These are phyloP conservation scores for Apiotrichum veenhuisii DNA, from an alignment of 1,284 basidiomycete species.

Conservation along the genomic window DNA sequence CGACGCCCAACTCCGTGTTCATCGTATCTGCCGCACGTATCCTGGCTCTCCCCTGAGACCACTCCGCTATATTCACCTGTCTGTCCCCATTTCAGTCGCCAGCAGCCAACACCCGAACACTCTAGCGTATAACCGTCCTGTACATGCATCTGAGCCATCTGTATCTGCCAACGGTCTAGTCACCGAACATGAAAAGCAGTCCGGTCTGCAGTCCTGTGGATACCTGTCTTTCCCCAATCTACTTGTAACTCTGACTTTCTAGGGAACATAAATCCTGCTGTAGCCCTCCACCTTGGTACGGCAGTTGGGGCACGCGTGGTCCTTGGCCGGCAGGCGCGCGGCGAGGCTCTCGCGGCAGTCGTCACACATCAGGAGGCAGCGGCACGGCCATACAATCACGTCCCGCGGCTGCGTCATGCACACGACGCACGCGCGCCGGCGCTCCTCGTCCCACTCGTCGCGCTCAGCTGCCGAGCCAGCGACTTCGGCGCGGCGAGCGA, in stretches of 20 bases:
- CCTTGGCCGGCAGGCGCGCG: conserved; percentile 33
- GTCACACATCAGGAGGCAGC: conserved; percentile 44
- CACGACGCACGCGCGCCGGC: conserved; percentile 40
- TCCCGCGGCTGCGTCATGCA: conserved; percentile 45
- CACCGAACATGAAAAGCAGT: too few species aligned
- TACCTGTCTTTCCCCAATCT: too few species aligned
- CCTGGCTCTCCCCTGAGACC: too few species aligned
- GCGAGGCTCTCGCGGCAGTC: conserved; percentile 48
- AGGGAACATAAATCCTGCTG: conserved; percentile 43
- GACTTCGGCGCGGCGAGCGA: conserved; percentile 19
- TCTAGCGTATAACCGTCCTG: too few species aligned
- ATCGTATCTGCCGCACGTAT: too few species aligned
- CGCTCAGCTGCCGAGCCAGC: background rate
- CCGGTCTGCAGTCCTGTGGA: too few species aligned
- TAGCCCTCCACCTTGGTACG: conserved; percentile 40
- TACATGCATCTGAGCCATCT: too few species aligned
- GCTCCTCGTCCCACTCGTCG: conserved; percentile 44
- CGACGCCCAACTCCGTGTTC: too few species aligned
- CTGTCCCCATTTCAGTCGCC: too few species aligned
- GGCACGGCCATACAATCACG: conserved; percentile 48
- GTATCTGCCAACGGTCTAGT: too few species aligned
- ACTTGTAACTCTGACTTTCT: background rate
- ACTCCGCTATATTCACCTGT: too few species aligned
- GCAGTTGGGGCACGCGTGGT: conserved; percentile 44
- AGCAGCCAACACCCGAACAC: too few species aligned